Evolutionary conservation across 176 grass and related monocot genomes (phyloP).

Genomic region (Juncus inflexus): DNA sequence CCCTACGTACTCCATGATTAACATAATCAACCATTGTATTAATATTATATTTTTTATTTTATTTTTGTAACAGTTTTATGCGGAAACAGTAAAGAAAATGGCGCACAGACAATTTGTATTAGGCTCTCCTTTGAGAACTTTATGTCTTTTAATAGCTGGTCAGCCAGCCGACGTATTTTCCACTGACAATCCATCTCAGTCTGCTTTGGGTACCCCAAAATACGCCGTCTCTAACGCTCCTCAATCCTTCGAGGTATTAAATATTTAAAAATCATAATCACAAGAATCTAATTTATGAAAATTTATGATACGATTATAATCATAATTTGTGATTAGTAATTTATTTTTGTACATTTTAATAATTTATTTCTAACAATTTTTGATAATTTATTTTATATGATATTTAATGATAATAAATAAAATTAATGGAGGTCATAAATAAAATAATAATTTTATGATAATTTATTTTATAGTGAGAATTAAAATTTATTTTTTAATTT

Average conservation of each 20-base stretch:
- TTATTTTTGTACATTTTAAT: too few species aligned
- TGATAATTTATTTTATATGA: too few species aligned
- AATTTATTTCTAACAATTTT: too few species aligned
- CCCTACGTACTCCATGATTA: background rate
- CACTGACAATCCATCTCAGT: slow-evolving; percentile 31
- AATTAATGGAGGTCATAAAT: too few species aligned
- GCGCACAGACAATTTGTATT: slow-evolving; percentile 73
- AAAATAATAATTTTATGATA: too few species aligned
- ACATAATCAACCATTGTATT: slow-evolving; percentile 11
- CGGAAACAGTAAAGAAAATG: slow-evolving; percentile 98
- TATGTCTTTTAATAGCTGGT: slow-evolving; percentile 97
- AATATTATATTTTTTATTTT: slow-evolving; percentile 20
- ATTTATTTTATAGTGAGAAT: too few species aligned
- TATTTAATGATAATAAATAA: too few species aligned
- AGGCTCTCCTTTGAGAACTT: slow-evolving; percentile 80
- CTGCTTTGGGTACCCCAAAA: slow-evolving; percentile 8
- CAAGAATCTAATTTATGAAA: too few species aligned
- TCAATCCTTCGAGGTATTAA: slow-evolving; percentile 65
- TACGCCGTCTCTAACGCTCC: slow-evolving; percentile 41
- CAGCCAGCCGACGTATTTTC: slow-evolving; percentile 92
- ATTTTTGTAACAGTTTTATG: slow-evolving; percentile 62
- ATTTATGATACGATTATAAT: too few species aligned
- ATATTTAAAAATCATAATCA: too few species aligned
- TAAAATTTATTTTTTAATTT: background rate
- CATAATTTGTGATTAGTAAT: too few species aligned